Conservation (phyloP, 129 eudicot genomes). For the Tagetes erecta region DNA sequence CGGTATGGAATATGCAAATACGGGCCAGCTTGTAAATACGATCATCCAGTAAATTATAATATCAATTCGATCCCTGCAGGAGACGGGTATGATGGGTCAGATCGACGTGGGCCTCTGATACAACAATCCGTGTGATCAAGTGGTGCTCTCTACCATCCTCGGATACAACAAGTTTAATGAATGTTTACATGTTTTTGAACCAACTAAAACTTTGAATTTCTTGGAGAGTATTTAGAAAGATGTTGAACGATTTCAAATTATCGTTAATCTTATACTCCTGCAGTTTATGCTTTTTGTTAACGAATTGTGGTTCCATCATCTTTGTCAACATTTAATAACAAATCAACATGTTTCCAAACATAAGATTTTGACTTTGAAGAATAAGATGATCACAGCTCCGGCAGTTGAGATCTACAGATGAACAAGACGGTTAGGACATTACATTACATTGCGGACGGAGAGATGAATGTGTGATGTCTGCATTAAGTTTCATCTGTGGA, state of each 20-base stretch:
- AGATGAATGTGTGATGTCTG: no score
- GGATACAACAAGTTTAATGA: slow-evolving; percentile 22
- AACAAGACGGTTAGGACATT: no score
- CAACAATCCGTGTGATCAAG: slow-evolving; percentile 42
- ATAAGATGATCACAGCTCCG: neutral
- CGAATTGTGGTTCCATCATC: slow-evolving; percentile 14
- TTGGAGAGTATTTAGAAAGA: slow-evolving; percentile 28
- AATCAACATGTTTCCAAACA: neutral
- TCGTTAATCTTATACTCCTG: slow-evolving; percentile 20
- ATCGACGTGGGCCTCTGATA: slow-evolving; percentile 36
- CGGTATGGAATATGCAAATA: slow-evolving; percentile 92
- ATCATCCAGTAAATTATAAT: slow-evolving; percentile 60
- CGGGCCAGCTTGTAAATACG: slow-evolving; percentile 86
- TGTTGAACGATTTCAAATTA: slow-evolving; percentile 34
- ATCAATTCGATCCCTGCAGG: slow-evolving; percentile 31
- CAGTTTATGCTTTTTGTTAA: slow-evolving; percentile 18
- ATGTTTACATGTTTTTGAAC: slow-evolving; percentile 34
- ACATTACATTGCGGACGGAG: no score
- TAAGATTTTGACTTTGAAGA: neutral
- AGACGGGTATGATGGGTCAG: slow-evolving; percentile 34
- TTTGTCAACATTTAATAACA: neutral
- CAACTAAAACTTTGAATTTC: slow-evolving; percentile 21
- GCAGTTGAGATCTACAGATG: no score
- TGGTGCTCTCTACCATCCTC: slow-evolving; percentile 2
- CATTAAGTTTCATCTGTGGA: no score